Evolutionary conservation across 1,284 basidiomycete species (phyloP).

Genomic region (Apiotrichum veenhuisii): DNA sequence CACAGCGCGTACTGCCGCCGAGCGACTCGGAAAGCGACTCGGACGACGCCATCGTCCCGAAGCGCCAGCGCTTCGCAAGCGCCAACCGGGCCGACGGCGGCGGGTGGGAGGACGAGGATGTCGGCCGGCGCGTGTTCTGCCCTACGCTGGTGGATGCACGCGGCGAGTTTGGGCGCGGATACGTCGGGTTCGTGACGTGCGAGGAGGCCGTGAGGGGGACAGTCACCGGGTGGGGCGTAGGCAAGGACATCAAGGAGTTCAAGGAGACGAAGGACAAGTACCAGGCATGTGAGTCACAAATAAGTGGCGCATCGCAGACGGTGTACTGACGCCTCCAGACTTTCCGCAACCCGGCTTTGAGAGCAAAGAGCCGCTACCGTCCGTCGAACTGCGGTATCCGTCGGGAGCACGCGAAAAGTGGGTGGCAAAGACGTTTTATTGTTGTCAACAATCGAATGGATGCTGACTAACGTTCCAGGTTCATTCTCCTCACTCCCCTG

Average conservation of each 20-base stretch:
- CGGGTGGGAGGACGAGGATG: constrained; percentile 17
- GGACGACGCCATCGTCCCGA: constrained; percentile 25
- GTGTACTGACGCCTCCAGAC: constrained; percentile 24
- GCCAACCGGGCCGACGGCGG: constrained; percentile 5
- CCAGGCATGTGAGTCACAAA: constrained; percentile 16
- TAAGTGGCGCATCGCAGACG: no score
- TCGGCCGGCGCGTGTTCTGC: constrained; percentile 29
- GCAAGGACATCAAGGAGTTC: constrained; percentile 16
- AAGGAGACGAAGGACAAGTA: constrained; percentile 16
- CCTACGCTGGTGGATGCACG: constrained; percentile 32
- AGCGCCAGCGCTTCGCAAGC: constrained; percentile 12
- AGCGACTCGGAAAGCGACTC: constrained; percentile 17
- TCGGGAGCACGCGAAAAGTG: constrained; percentile 46
- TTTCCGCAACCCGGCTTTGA: constrained; percentile 47
- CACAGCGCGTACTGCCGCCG: constrained; percentile 18
- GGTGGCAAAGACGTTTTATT: constrained; percentile 8
- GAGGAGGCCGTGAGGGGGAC: constrained; percentile 34
- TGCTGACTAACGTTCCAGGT: constrained; percentile 28
- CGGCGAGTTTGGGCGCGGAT: constrained; percentile 40
- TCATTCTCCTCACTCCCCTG: constrained; percentile 43
- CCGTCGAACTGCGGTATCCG: constrained; percentile 50
- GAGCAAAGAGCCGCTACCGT: constrained; percentile 38
- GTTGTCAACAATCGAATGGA: not conserved
- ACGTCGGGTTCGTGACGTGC: constrained; percentile 36
- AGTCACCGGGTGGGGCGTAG: constrained; percentile 30